A percentile compares a stretch with the other conserved stretches of the same genome.
Conservation (phyloP, 2,329 filamentous ascomycete species). For the Pestalotiopsis fici region DNA sequence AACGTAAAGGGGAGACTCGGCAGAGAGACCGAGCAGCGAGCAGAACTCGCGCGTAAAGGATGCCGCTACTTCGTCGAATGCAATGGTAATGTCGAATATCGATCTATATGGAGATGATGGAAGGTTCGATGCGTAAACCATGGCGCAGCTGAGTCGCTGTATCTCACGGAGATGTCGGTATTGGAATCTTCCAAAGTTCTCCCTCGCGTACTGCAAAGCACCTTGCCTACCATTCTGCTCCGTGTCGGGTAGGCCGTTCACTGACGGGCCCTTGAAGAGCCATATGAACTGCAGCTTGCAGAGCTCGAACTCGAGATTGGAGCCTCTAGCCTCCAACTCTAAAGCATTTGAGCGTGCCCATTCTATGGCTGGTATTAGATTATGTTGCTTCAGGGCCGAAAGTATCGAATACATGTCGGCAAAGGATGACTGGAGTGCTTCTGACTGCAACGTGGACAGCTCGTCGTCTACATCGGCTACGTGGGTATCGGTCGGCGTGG, state of each 20-base stretch:
- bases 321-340: constrained; percentile 77
- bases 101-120: constrained; percentile 74
- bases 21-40: constrained; percentile 83
- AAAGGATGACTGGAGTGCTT: constrained; percentile 78
- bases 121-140: constrained; percentile 79
- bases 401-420: constrained; percentile 89
- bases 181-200: constrained; percentile 75
- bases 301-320: constrained; percentile 93
- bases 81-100: constrained; percentile 73
- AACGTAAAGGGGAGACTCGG: constrained; percentile 90
- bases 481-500: constrained; percentile 23
- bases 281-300: constrained; percentile 87
- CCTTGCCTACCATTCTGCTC: constrained; percentile 54
- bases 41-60: constrained; percentile 96
- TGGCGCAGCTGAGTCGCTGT: constrained; percentile 76
- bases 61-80: constrained; percentile 82
- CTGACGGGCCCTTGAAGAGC: constrained; percentile 69
- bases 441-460: constrained; percentile 60
- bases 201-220: constrained; percentile 75
- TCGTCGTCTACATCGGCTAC: constrained; percentile 38
- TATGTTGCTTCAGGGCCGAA: constrained; percentile 70
- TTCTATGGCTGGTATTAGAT: constrained; percentile 80
- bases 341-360: constrained; percentile 78
- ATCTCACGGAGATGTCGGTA: constrained; percentile 77
- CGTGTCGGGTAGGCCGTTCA: constrained; percentile 56